Conservation (phyloP, 306 rosid species). For the Lathyrus tuberosus region DNA sequence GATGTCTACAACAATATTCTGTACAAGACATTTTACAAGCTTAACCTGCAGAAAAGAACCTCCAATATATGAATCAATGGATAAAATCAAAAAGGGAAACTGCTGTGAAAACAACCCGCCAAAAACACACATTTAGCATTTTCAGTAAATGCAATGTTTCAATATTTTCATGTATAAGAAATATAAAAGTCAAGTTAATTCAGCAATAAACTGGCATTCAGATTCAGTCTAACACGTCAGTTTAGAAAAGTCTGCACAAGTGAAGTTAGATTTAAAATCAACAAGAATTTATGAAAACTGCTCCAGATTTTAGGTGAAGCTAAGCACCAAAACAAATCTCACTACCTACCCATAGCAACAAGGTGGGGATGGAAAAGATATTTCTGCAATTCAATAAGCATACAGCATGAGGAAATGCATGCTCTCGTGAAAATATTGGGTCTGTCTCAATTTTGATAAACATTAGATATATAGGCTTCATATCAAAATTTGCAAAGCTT, state of each 20-base stretch:
- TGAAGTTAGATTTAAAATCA: conserved; percentile 12
- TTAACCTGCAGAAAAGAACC: conserved; percentile 70
- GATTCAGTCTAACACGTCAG: conserved; percentile 16
- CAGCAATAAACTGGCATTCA: conserved; percentile 7
- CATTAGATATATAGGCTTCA: not conserved
- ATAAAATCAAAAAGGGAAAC: conserved; percentile 25
- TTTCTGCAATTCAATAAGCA: conserved; percentile 22
- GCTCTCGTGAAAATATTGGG: not conserved
- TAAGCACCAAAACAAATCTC: conserved; percentile 34
- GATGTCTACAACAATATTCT: conserved; percentile 80
- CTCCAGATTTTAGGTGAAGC: conserved; percentile 17
- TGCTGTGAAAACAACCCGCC: conserved; percentile 17
- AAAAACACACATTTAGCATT: conserved; percentile 8
- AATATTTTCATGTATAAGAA: conserved; percentile 10
- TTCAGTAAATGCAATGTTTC: conserved; percentile 20
- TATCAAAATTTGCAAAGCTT: not conserved
- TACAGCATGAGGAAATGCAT: not conserved
- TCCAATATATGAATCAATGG: conserved; percentile 24
- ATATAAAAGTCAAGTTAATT: conserved; percentile 6
- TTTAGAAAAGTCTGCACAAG: conserved; percentile 23
- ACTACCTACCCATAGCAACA: conserved; percentile 23
- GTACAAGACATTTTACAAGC: conserved; percentile 88
- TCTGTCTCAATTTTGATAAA: conserved; percentile 9
- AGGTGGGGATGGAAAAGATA: conserved; percentile 14
- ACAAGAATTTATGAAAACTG: conserved; percentile 18